Evolutionary conservation across 345 rosid genomes (phyloP), one percentile per base, ranked within the genome.

Genomic region (Iberis pinnata): DNA sequence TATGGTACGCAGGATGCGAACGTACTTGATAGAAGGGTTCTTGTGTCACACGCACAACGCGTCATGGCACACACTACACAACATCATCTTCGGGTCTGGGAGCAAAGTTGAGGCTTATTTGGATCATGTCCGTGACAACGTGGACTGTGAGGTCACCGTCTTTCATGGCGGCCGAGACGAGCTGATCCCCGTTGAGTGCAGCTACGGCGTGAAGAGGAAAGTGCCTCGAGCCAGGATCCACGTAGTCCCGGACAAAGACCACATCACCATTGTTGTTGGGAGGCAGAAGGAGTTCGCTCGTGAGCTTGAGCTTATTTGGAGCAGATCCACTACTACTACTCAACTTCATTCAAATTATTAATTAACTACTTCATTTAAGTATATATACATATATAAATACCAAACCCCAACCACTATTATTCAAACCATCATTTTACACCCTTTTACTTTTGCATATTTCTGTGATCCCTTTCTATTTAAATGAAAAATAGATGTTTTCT

Each of bases 21-120:
- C 97, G 33, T 93, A 68, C 65, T 71, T 93, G 73, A 52, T 88
- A 18, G 99, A 88, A 71, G 99, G 97, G 25, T 93, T 88, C 65
- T 80, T 77, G 49, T 83, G 95, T 76, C 99, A 93, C 76, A 86
- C 97, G 31, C 93, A 85, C 33, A 86, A 81, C 11, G 90, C 97
- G 1, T 88, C 94, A 3, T 88, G 99, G 99, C 99, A 93, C 63
- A 86, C 99, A 2, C 76, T 93, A 15, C 99, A 93, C 85, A 93
- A 93, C 78, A 77, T 93, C 16, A 86, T 93, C 6, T 93, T 80
- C 52, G 99, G 99, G 35, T 73, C 82, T 0, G 97, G 86, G 31
- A 75, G 79, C 71, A 83, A 83, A 70, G 74, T 93, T 12, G 99
- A 88, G 4, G 75, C 70, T 16, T 93, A 93, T 70, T 53, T 88